Evolutionary conservation across 1,139 yeast genomes (phyloP), one percentile per base, ranked within the genome.

Genomic region (Torulaspora pretoriensis): DNA sequence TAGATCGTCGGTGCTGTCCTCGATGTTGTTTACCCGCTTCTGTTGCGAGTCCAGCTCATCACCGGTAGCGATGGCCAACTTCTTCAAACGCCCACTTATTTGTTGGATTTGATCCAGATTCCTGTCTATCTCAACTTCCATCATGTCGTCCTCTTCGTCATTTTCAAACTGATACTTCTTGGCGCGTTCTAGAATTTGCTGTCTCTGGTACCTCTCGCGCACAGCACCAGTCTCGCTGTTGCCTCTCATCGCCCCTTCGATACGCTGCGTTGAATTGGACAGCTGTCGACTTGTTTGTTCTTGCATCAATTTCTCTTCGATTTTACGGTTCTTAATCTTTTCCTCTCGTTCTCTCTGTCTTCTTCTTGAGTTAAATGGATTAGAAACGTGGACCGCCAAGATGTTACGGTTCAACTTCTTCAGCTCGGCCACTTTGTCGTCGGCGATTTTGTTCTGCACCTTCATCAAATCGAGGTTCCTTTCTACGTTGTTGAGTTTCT

Each of bases 361-460:
- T 31, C 88, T 75, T 57, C 86, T 86, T 40, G 85, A 82, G 57
- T 88, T 89, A 71, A 92, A 90, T 27, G 97, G 97, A 61, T 90
- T 90, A 22, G 75, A 66, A 25, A 84, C 78, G 48, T 88, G 89
- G 9, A 95, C 90, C 17, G 89, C 81, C 63, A 90, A 81, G 52
- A 92, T 78, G 44, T 89, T 80, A 48, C 97, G 74, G 67, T 88
- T 89, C 56, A 87, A 75, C 54, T 88, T 77, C 57, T 81, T 78
- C 57, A 94, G 75, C 60, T 89, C 94, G 43, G 77, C 77, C 31
- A 92, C 94, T 65, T 87, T 87, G 43, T 82, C 87, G 53, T 84
- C 89, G 5, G 96, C 96, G 48, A 85, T 78, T 55, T 80, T 74
- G 50, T 88, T 86, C 62, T 89, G 96, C 2, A 89, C 82, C 49